Evolutionary conservation across 2,329 filamentous ascomycete genomes (phyloP), one percentile per base, ranked within the genome.

Genomic region (Monosporascus cannonballus): DNA sequence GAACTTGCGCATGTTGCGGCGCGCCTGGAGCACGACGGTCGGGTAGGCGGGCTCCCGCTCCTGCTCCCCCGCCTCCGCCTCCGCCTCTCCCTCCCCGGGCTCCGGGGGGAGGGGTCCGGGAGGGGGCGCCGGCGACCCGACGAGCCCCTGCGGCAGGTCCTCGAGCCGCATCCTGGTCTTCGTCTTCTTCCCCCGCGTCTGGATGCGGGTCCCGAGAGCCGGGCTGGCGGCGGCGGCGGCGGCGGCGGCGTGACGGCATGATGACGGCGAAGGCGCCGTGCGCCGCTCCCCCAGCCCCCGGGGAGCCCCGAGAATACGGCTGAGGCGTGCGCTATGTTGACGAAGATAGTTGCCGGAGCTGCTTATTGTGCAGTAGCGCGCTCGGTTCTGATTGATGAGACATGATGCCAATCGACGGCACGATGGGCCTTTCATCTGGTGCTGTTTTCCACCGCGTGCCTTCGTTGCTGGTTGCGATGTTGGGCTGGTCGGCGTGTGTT

Each of bases 1-100:
- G 72, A 96, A 96, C 64, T 87, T 91, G 60, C 84, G 80, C 86
- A 97, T 96, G 71, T 96, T 95, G 60, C 85, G 89, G 52, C 84
- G 83, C 27, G 90, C 93, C 68, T 96, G 91, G 65, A 90, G 83
- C 53, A 97, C 76, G 47, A 97, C 88, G n/a, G 90, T 88, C 17
- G 94, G 92, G 69, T 96, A 96, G 5, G 73, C 65, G 17, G 81
- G 79, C 17, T 61, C 72, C 51, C 74, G 68, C 25, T 74, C 70
- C 56, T 74, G 67, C 20, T 66, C 55, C 48, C 20, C 36, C 37
- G 8, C 17, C 47, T 38, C 18, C 73, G 54, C 75, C 58, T 38
- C 64, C 52, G 6, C 27, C 36, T 3, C 38, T 18, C 8, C 38
- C 17, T 41, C 38, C 38, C 18, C 30, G 9, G 30, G 11, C 30